Percentiles rank a stretch among this genome's conserved stretches.
These are phyloP conservation scores for Suhomyces taliae DNA, from an alignment of 1,139 yeast species.

Conservation along the genomic window DNA sequence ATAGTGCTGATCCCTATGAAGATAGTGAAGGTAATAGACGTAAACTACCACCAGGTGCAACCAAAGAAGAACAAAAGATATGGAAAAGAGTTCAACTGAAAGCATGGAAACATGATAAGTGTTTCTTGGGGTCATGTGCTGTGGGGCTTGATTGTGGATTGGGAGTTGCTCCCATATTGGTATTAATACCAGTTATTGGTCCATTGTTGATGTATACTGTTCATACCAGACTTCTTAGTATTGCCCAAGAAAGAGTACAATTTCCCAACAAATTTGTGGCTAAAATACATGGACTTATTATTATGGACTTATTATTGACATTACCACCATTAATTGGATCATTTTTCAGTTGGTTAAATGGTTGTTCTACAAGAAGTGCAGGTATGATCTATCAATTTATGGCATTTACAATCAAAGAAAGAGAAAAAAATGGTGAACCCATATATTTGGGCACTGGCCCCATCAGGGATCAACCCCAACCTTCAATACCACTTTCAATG, in stretches of 20 bases:
- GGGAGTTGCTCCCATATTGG: conserved; percentile 71
- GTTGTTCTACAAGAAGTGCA: conserved; percentile 88
- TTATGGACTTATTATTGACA: conserved; percentile 69
- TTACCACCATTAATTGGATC: conserved; percentile 80
- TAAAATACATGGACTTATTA: conserved; percentile 71
- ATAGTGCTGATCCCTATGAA: conserved; percentile 64
- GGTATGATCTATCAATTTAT: conserved; percentile 62
- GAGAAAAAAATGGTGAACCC: conserved; percentile 17
- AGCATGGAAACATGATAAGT: conserved; percentile 86
- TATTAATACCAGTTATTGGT: conserved; percentile 75
- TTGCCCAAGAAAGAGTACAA: conserved; percentile 55
- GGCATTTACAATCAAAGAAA: conserved; percentile 35
- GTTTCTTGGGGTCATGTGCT: conserved; percentile 72
- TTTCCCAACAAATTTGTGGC: conserved; percentile 62
- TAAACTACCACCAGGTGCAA: conserved; percentile 53
- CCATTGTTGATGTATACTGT: conserved; percentile 77
- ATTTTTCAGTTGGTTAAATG: conserved; percentile 75
- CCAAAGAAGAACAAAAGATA: conserved; percentile 60
- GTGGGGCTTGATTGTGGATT: conserved; percentile 72
- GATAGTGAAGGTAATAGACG: conserved; percentile 59
- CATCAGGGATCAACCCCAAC: conserved; percentile 3
- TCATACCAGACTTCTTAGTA: conserved; percentile 62
- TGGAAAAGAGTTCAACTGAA: conserved; percentile 73
- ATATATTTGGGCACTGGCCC: conserved; percentile 8
- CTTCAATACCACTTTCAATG: conserved; percentile 1